These are phyloP conservation scores for Parathielavia appendiculata DNA, from an alignment of 495 filamentous ascomycete genomes.

Conservation along the genomic window DNA sequence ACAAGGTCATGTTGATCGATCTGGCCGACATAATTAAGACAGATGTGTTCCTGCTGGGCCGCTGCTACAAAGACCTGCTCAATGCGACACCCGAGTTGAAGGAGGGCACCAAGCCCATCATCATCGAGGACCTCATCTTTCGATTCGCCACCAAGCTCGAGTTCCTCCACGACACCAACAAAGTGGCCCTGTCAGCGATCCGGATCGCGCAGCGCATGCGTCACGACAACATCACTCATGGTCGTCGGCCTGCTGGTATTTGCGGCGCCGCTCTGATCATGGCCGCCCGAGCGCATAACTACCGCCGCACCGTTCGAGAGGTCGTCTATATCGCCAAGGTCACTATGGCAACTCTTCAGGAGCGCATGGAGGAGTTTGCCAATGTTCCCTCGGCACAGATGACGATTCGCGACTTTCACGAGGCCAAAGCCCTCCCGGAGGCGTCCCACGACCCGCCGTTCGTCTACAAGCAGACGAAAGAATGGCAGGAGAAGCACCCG, in stretches of 20 bases:
- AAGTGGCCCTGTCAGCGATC: conserved; percentile 79
- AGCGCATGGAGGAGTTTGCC: conserved; percentile 85
- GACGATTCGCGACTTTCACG: conserved; percentile 82
- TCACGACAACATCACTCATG: conserved; percentile 90
- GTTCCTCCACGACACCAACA: conserved; percentile 69
- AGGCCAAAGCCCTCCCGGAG: conserved; percentile 46
- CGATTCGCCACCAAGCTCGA: conserved; percentile 86
- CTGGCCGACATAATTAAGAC: conserved; percentile 82
- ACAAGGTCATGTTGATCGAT: conserved; percentile 82
- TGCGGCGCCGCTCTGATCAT: conserved; percentile 92
- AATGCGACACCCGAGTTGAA: conserved; percentile 55
- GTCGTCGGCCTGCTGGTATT: conserved; percentile 86
- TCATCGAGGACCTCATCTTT: conserved; percentile 80
- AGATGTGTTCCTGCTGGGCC: conserved; percentile 88
- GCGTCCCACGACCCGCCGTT: conserved; percentile 71
- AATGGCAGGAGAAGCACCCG: conserved; percentile 46
- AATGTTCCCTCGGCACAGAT: conserved; percentile 70
- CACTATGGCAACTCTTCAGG: conserved; percentile 80
- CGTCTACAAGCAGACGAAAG: conserved; percentile 58
- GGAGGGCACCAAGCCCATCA: conserved; percentile 51
- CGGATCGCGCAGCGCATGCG: conserved; percentile 87
- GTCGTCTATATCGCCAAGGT: conserved; percentile 96
- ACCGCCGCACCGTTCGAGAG: conserved; percentile 82
- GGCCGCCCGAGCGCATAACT: conserved; percentile 96
- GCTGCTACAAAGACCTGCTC: conserved; percentile 71